Percentiles rank a stretch among this genome's conserved stretches.
These are phyloP conservation scores for Trifolium pratense DNA, from an alignment of 306 rosid species.

Conservation along the genomic window DNA sequence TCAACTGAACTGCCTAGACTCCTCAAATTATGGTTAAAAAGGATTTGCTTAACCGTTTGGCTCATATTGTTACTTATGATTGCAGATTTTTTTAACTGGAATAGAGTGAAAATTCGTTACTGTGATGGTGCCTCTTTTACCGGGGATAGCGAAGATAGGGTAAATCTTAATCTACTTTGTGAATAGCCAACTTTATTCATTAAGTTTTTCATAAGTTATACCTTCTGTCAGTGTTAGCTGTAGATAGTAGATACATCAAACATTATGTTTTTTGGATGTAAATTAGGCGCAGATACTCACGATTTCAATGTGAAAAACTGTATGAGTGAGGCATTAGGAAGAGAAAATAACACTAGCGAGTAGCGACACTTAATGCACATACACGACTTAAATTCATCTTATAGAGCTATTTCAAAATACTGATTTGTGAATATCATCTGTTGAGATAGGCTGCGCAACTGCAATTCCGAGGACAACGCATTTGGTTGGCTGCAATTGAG, in stretches of 20 bases:
- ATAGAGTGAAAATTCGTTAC: constrained; percentile 86
- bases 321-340: constrained; percentile 10
- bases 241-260: neutral
- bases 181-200: neutral
- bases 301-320: neutral
- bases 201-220: neutral
- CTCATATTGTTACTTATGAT: constrained; percentile 40
- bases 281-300: neutral
- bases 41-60: constrained; percentile 1
- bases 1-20: constrained; percentile 19
- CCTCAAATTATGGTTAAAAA: constrained; percentile 19
- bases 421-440: constrained; percentile 21
- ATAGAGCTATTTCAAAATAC: neutral
- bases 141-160: constrained; percentile 78
- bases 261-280: neutral
- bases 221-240: neutral
- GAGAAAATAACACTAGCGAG: constrained; percentile 23
- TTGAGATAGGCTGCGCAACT: constrained; percentile 57
- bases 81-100: constrained; percentile 93
- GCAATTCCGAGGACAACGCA: constrained; percentile 92
- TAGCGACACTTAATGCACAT: neutral
- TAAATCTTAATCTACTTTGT: constrained; percentile 36
- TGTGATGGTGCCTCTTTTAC: constrained; percentile 96
- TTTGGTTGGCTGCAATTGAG: constrained; percentile 85
- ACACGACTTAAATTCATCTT: constrained; percentile 17